phyloP scores from a whole-genome alignment of 148 eudicot species.

The Rhododendron williamsianum region DNA sequence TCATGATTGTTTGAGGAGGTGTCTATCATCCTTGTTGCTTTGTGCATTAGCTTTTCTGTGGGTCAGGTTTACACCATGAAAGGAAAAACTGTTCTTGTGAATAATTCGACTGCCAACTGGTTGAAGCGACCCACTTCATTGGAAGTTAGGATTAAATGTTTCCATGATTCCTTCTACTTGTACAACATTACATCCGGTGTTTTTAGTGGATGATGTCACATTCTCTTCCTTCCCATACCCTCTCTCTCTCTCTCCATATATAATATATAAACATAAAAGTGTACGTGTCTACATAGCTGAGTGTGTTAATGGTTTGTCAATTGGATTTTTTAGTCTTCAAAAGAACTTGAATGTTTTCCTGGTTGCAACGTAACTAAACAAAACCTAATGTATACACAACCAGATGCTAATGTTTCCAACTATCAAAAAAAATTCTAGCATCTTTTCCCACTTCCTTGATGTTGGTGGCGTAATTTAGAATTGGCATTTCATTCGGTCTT shows the following conservation, averaged over 20 bases:
- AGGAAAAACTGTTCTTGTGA: background rate
- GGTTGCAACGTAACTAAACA: background rate
- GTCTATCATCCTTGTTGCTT: background rate
- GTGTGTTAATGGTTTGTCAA: background rate
- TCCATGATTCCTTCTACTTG: background rate
- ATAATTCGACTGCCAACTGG: background rate
- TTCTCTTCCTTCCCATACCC: background rate
- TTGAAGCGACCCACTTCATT: background rate
- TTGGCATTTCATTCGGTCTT: background rate
- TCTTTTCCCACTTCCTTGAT: background rate
- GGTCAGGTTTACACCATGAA: background rate
- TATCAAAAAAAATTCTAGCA: background rate
- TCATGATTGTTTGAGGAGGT: background rate
- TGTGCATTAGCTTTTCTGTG: background rate
- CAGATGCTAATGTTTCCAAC: background rate
- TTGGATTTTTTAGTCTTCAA: background rate
- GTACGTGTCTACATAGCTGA: too few species aligned
- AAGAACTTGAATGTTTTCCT: background rate
- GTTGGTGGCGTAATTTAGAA: background rate
- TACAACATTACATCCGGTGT: background rate
- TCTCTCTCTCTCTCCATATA: background rate
- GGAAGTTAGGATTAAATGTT: background rate
- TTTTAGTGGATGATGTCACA: background rate
- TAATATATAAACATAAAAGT: too few species aligned
- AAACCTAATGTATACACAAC: background rate